Base-by-base conservation (phyloP, 1,284 basidiomycete species). In the Melanopsichium pennsylvanicum region DNA sequence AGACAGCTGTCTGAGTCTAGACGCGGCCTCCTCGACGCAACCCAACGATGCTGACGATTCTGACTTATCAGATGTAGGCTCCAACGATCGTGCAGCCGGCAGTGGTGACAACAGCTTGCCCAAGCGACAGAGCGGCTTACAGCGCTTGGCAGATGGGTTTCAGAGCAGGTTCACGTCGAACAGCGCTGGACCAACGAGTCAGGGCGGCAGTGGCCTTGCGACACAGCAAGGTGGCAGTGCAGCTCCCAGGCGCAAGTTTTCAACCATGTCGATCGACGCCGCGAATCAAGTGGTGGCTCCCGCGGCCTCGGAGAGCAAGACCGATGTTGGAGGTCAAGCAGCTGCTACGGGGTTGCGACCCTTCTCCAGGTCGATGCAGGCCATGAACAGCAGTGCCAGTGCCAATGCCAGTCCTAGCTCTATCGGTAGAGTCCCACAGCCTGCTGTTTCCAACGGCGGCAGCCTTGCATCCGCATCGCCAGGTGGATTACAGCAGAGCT, bases 11-110 rank as follows among this genome's bases (percentile, higher is more conserved):
- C 8, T 54, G 45, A 47, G 49, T 21, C 34, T 52, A 16, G 42
- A 44, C 13, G 43, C 39, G 16, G 15, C 26, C 16, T 48, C 44
- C 6, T 41, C 29, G 11, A 25, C 19, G 16, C 19, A 35, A 22
- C 46, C 27, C 26, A 27, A 60, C 29, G 52, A 67, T 29, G 63
- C 57, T 1, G 57, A 67, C 22, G 63, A 61, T 21, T 67, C 63
- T 25, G 57, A 60, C 27, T 15, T 50, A 18, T 67, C 63, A 1
- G 63, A 67, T 29, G 47, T 31, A 5, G 50, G 45, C 37, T 52
- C 51, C 12, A 35, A 46, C 36, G 5, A 15, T 12, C 49, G 29
- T 33, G 12, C 18, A 7, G 44, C 38, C n/a, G 18, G 19, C 9
- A 16, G 25, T 21, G 16, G 36, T n/a, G 38, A 26, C 7, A 13